Evolutionary conservation across 2,329 filamentous ascomycete genomes (phyloP).

Genomic region (Lasiodiplodia hormozganensis): DNA sequence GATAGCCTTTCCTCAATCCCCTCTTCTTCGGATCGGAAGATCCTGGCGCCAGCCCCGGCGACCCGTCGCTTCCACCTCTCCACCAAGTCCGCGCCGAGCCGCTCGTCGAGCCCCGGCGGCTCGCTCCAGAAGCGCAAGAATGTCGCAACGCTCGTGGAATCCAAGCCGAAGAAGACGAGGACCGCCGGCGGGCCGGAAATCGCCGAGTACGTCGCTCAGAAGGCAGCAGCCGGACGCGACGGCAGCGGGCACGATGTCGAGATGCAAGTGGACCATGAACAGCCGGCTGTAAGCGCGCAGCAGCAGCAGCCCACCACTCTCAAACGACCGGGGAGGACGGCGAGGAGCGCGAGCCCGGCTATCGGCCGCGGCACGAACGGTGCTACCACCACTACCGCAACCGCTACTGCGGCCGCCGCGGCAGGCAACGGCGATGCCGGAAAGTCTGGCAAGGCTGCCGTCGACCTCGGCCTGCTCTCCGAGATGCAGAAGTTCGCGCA

Average conservation of each 20-base stretch:
- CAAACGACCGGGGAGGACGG: slow-evolving; percentile 20
- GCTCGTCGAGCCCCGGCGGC: neutral
- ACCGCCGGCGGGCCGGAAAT: neutral
- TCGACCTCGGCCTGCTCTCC: slow-evolving; percentile 37
- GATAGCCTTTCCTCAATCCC: neutral
- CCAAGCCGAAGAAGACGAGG: slow-evolving; percentile 23
- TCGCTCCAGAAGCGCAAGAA: slow-evolving; percentile 25
- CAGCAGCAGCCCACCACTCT: neutral
- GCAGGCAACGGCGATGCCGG: neutral
- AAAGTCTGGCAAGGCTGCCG: neutral
- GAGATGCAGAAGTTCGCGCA: slow-evolving; percentile 43
- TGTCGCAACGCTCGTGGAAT: slow-evolving; percentile 28
- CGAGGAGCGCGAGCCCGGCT: slow-evolving; percentile 14
- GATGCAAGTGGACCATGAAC: slow-evolving; percentile 3
- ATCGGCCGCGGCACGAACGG: slow-evolving; percentile 2
- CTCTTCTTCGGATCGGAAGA: neutral
- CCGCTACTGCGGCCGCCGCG: slow-evolving; percentile 7
- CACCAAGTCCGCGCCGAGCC: neutral
- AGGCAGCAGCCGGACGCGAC: neutral
- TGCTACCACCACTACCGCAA: slow-evolving; percentile 12
- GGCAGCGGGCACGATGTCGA: neutral
- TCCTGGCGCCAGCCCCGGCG: slow-evolving; percentile 1
- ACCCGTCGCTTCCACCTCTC: slow-evolving; percentile 28
- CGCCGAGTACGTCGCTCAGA: neutral
- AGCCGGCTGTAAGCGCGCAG: neutral